A percentile compares a stretch with the other conserved stretches of the same genome.
These are phyloP conservation scores for Sclerotinia sclerotiorum DNA, from an alignment of 2,329 filamentous ascomycete genomes.

Conservation along the genomic window DNA sequence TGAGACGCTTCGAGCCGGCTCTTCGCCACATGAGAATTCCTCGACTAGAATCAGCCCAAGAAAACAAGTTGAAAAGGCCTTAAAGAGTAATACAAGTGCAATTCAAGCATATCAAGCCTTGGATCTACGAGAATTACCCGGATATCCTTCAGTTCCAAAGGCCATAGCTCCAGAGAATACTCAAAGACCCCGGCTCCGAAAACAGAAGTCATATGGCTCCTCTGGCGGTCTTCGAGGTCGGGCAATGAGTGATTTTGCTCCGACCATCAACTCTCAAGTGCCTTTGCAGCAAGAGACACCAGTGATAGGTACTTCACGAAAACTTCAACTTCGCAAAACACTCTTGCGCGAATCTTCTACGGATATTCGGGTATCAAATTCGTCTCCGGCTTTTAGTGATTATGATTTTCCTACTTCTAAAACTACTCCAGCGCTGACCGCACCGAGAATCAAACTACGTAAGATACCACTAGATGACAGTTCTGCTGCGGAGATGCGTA, in stretches of 20 bases:
- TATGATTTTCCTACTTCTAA: background rate
- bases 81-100: background rate
- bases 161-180: background rate
- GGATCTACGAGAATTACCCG: constrained; percentile 7
- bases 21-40: background rate
- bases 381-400: no score
- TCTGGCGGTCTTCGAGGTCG: background rate
- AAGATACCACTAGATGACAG: background rate
- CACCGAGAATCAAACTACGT: background rate
- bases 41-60: background rate
- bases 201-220: background rate
- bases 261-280: background rate
- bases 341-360: background rate
- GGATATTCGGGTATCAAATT: background rate
- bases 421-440: background rate
- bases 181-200: background rate
- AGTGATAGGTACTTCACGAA: background rate
- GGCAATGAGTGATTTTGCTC: background rate
- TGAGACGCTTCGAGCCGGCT: background rate
- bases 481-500: background rate
- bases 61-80: background rate
- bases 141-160: background rate
- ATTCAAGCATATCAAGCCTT: constrained; percentile 6
- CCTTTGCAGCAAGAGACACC: background rate
- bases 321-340: background rate